Evolutionary conservation across 257 asterid species (phyloP).

Genomic region (Orobanche coerulescens): DNA sequence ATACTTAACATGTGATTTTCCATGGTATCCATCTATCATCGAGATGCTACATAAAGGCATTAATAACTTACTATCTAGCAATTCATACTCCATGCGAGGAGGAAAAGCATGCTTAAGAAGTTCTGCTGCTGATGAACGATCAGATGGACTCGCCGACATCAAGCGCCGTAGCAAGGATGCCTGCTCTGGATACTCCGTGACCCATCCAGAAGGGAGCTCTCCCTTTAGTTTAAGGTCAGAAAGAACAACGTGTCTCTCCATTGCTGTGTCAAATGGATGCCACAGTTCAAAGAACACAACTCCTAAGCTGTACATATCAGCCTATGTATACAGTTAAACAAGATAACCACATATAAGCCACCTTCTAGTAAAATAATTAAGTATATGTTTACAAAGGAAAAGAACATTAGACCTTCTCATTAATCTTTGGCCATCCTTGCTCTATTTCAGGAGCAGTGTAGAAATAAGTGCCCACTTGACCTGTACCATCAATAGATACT

Average conservation of each 20-base stretch:
- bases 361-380: slow-evolving; percentile 3
- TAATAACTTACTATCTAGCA: slow-evolving; percentile 69
- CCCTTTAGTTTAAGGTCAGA: slow-evolving; percentile 85
- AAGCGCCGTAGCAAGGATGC: slow-evolving; percentile 58
- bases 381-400: background rate
- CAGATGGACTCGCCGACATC: slow-evolving; percentile 87
- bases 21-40: background rate
- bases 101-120: slow-evolving; percentile 92
- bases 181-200: slow-evolving; percentile 70
- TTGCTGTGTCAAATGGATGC: slow-evolving; percentile 95
- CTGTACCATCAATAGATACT: slow-evolving; percentile 82
- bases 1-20: background rate
- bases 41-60: slow-evolving; percentile 14
- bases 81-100: slow-evolving; percentile 82
- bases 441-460: slow-evolving; percentile 98
- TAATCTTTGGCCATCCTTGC: slow-evolving; percentile 96
- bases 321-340: slow-evolving; percentile 38
- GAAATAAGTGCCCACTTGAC: slow-evolving; percentile 92
- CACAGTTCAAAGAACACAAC: slow-evolving; percentile 91
- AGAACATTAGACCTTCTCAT: slow-evolving; percentile 62
- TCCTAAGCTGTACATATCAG: slow-evolving; percentile 94
- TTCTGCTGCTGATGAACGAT: slow-evolving; percentile 88
- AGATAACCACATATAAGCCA: slow-evolving; percentile 17
- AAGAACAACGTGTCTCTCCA: slow-evolving; percentile 87
- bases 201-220: slow-evolving; percentile 79